Base-by-base conservation (phyloP, 176 grass and related monocot species). In the Pontederia paniculata region DNA sequence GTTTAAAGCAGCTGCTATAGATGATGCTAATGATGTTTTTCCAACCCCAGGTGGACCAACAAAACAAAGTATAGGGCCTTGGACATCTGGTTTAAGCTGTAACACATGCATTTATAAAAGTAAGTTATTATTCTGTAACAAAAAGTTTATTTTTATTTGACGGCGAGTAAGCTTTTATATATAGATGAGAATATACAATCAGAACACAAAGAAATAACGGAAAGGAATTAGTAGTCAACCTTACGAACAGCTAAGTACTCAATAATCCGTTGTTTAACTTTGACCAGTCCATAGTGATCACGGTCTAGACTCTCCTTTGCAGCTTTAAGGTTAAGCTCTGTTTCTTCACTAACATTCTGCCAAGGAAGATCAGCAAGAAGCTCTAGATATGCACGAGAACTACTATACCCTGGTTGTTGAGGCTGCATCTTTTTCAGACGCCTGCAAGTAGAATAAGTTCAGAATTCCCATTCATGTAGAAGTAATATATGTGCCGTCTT, bases 241-340 rank as follows among this genome's bases (percentile, higher is more conserved):
- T 98, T 98, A 56, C 86, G 83, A 78, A 98, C 93, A 54, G 93
- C 93, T 68, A 98, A 62, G 84, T 98, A 98, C 53, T 98, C 93
- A 18, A 98, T 88, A 73, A 98, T 98, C 42, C 87, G 68, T 52
- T 91, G 93, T 61, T 98, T 98, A 74, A 98, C 87, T 82, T 91
- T 98, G 17, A 75, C 69, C 60, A 91, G 69, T 17, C 93, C 93
- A 52, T 84, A 88, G 74, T 98, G 93, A 76, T 98, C 93, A 50
- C 19, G 45, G 54, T 98, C 93, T 74, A 98, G 93, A 68, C 83
- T 82, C 72, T 88, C 93, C 51, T 88, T 91, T 12, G 93, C 93
- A 81, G 83, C 77, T 81, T 75, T 81, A 65, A 98, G 86, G 45
- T 98, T 80, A 60, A 98, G 80, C 42, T 84, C 87, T 44, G 42